Conservation (phyloP, 2,329 filamentous ascomycete species). For the Lizonia empirigonia region DNA sequence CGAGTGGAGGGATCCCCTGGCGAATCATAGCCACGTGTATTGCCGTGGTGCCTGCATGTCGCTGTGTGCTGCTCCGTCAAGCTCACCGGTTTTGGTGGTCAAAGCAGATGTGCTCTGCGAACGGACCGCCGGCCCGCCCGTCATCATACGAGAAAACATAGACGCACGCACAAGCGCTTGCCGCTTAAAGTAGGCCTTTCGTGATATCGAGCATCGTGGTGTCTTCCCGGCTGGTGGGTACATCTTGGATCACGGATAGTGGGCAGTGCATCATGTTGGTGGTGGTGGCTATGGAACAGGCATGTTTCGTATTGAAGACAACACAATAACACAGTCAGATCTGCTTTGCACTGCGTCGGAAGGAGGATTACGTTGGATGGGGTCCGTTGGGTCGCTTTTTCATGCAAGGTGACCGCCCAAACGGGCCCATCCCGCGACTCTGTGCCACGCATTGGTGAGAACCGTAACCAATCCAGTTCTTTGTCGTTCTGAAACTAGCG, state of each 20-base stretch:
- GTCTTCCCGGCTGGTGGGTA: slow-evolving; percentile 5
- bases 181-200: slow-evolving; percentile 18
- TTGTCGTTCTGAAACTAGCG: slow-evolving; percentile 3
- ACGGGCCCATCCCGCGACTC: slow-evolving; percentile 30
- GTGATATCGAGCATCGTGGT: slow-evolving; percentile 16
- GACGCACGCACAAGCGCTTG: slow-evolving; percentile 15
- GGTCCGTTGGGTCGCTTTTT: slow-evolving; percentile 3
- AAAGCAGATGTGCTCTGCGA: slow-evolving; percentile 19
- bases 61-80: slow-evolving; percentile 22
- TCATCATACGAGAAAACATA: slow-evolving; percentile 18
- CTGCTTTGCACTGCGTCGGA: slow-evolving; percentile 10
- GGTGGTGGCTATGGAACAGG: slow-evolving; percentile 9
- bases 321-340: slow-evolving; percentile 16
- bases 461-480: not conserved
- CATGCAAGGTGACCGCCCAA: slow-evolving; percentile 22
- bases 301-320: slow-evolving; percentile 1
- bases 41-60: slow-evolving; percentile 16
- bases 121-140: slow-evolving; percentile 17
- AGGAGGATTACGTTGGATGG: slow-evolving; percentile 14
- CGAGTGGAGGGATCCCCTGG: slow-evolving; percentile 10
- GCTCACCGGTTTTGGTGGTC: slow-evolving; percentile 20
- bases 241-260: not conserved
- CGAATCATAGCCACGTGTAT: slow-evolving; percentile 14
- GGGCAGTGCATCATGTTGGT: slow-evolving; percentile 2
- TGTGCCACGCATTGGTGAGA: slow-evolving; percentile 9